Percentiles rank a stretch among this genome's conserved stretches.
Conservation (phyloP, 208 protist genomes). For the Acanthamoeba healyi region DNA sequence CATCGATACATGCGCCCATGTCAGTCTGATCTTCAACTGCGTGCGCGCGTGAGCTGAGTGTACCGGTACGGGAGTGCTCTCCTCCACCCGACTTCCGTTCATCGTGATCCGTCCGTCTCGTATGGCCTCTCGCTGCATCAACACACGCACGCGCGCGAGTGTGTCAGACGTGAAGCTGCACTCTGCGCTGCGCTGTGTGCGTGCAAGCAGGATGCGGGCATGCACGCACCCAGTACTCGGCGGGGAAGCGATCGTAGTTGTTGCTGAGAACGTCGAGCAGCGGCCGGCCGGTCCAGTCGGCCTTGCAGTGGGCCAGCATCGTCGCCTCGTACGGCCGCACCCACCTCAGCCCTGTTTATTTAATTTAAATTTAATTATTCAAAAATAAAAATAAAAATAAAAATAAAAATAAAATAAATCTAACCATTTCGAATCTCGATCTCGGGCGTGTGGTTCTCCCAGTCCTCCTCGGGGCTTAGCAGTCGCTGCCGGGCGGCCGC, state of each 20-base stretch:
- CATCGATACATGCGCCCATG: background rate
- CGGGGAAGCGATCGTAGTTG: conserved; percentile 47
- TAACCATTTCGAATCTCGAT: conserved; percentile 1
- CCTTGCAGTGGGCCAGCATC: conserved; percentile 7
- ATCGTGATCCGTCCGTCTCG: conserved; percentile 89
- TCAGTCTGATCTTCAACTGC: no score
- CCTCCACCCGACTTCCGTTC: conserved; percentile 63
- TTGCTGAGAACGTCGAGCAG: conserved; percentile 40
- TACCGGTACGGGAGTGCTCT: conserved; percentile 73
- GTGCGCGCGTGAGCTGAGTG: background rate
- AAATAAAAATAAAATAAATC: background rate
- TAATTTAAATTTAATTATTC: background rate
- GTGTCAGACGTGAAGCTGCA: background rate
- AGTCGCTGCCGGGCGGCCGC: background rate
- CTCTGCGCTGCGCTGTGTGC: background rate
- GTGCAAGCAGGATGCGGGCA: background rate
- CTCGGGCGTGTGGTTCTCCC: background rate
- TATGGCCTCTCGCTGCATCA: conserved; percentile 88
- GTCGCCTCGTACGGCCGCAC: conserved; percentile 22
- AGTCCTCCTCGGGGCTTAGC: background rate
- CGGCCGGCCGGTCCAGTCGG: background rate
- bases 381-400: background rate
- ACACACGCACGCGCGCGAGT: background rate
- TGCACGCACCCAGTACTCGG: conserved; percentile 8
- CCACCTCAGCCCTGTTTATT: conserved; percentile 17